Evolutionary conservation across 129 eudicot species (phyloP), one percentile per base, ranked within the genome.

Genomic region (Chrysanthemum seticuspe): DNA sequence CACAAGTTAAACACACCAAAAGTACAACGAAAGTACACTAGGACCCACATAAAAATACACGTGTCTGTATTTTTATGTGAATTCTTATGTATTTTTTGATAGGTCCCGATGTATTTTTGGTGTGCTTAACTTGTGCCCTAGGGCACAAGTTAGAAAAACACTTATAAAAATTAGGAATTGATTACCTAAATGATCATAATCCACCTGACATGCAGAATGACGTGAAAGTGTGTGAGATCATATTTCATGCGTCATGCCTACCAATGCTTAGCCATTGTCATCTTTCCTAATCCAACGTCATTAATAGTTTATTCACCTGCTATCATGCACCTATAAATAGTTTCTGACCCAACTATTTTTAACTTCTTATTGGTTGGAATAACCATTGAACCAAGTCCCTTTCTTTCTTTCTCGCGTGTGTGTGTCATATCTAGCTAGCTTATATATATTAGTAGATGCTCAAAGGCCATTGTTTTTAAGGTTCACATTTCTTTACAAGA

Each of bases 351-450:
- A 15, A 55, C 2, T 55, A 8, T 10, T 59, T 5, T 19, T 12
- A 59, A 16, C 29, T 29, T 76, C 69, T 50, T 50, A 76, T 68
- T 76, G 70, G 75, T 69, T 15, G 13, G 70, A 52, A 69, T 76
- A 60, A 76, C 52, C 81, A 77, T 51, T 60, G 80, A 77, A 77
- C 54, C 81, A 75, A 50, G 65, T 27, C 65, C 19, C 51, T 36
- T 29, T 49, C 77, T 23, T 18, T n/a, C 48, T 40, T 40, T 40
- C 47, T 7, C 36, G 36, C 4, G 10, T 40, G 47, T 40, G 45
- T 8, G 47, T 40, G 47, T 40, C 36, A 31, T 31, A 6, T 6
- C 47, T 7, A 40, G 47, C 47, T 7, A 6, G 10, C 10, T 6
- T 40, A 36, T 45, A 18, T 19, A 72, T 60, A 73, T 25, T 55